These are phyloP conservation scores for Simplicillium sp. DNA, from an alignment of 2,329 filamentous ascomycete species.

Conservation along the genomic window DNA sequence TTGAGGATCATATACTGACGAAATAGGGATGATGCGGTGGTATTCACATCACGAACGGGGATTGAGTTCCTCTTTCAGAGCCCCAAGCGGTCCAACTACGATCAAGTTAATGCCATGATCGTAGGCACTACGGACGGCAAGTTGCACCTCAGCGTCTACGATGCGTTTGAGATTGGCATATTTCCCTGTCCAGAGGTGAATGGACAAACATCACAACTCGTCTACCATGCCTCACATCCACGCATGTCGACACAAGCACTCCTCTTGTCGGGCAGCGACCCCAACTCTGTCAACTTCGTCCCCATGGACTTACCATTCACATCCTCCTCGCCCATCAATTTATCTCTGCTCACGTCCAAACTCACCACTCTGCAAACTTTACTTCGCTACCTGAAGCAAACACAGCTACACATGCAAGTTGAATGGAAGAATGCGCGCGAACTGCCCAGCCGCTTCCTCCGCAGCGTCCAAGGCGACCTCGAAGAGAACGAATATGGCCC, in stretches of 20 bases:
- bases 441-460: slow-evolving; percentile 68
- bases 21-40: slow-evolving; percentile 40
- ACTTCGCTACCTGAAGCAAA: slow-evolving; percentile 74
- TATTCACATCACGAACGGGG: slow-evolving; percentile 61
- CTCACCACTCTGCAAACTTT: slow-evolving; percentile 82
- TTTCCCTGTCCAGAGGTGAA: slow-evolving; percentile 40
- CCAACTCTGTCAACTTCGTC: slow-evolving; percentile 42
- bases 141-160: slow-evolving; percentile 73
- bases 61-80: slow-evolving; percentile 62
- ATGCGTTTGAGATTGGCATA: slow-evolving; percentile 70
- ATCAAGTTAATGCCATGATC: slow-evolving; percentile 71
- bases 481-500: slow-evolving; percentile 47
- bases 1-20: slow-evolving; percentile 3
- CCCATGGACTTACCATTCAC: slow-evolving; percentile 81
- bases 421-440: slow-evolving; percentile 81
- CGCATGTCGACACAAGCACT: slow-evolving; percentile 69
- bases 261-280: slow-evolving; percentile 36
- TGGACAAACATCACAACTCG: slow-evolving; percentile 22
- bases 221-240: slow-evolving; percentile 62
- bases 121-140: slow-evolving; percentile 62
- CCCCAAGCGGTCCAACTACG: slow-evolving; percentile 53
- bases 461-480: slow-evolving; percentile 67
- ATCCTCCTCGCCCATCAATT: slow-evolving; percentile 64
- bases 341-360: slow-evolving; percentile 78
- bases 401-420: slow-evolving; percentile 65